Evolutionary conservation across 73 alveolate species (phyloP).

Genomic region (Paramecium caudatum): DNA sequence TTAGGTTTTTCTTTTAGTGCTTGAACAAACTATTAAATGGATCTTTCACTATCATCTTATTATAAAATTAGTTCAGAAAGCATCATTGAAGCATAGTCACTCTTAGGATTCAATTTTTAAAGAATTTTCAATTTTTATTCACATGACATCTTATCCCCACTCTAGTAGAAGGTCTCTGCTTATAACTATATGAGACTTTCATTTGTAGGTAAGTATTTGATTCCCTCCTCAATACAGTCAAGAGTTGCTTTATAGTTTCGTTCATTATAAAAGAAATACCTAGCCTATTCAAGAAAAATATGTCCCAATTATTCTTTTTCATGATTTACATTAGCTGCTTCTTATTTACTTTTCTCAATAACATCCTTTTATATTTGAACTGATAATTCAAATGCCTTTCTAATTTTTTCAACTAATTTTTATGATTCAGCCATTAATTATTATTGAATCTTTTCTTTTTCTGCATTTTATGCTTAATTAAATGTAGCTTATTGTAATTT

Average conservation of each 20-base stretch:
- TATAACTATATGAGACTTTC: constrained; percentile 82
- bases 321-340: constrained; percentile 74
- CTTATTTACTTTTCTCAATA: constrained; percentile 76
- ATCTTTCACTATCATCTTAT: constrained; percentile 74
- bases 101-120: constrained; percentile 85
- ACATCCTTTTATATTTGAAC: constrained; percentile 62
- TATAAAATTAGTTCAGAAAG: constrained; percentile 86
- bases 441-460: constrained; percentile 23
- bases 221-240: constrained; percentile 67
- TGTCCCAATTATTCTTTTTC: constrained; percentile 75
- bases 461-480: constrained; percentile 44
- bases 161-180: constrained; percentile 81
- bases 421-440: constrained; percentile 43
- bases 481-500: constrained; percentile 1
- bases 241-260: constrained; percentile 74
- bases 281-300: constrained; percentile 71
- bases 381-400: constrained; percentile 73
- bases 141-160: constrained; percentile 84
- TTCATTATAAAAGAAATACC: constrained; percentile 73
- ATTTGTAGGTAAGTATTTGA: constrained; percentile 73
- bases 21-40: constrained; percentile 57
- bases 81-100: constrained; percentile 89
- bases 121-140: constrained; percentile 83
- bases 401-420: constrained; percentile 52
- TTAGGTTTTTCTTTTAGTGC: constrained; percentile 64